Evolutionary conservation across 1,284 basidiomycete genomes (phyloP), one percentile per base, ranked within the genome.

Genomic region (Ganoderma lucidum): DNA sequence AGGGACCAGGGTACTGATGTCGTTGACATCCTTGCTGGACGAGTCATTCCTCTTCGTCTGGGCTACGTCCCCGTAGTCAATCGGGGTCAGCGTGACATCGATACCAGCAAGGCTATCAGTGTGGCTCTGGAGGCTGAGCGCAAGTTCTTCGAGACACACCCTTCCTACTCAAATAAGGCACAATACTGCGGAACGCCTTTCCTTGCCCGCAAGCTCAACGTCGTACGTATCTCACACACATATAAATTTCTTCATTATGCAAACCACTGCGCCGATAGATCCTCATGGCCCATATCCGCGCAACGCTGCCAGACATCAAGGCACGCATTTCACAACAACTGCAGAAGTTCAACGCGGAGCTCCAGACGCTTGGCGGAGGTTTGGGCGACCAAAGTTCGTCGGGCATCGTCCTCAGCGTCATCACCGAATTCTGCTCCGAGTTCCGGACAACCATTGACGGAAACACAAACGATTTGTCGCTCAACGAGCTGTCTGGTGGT

Each of bases 21-120:
- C 48, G 96, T 99, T 55, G 97, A 99, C 80, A 99, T 99, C 80
- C 90, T 99, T 55, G 97, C 97, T 39, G 97, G 97, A n/a, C 91
- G 97, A 66, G 86, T 95, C 75, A 98, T 99, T 78, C 97, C 97
- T 61, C 87, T 99, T 45, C 92, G 97, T 67, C 84, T 99, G 59
- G 97, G 97, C 63, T 99, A 99, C 78, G 97, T 99, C 4, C 97
- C 97, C 19, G 97, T 99, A 14, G 93, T 99, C 78, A 99, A 99
- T 82, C 92, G 97, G 81, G 97, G 97, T 56, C 97, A 99, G 80
- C 90, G 96, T 45, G 97, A 99, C 82, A 99, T 99, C 74, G 97
- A 99, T 74, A 84, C 86, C 55, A 90, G 90, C 74, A 97, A 96
- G 80, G 83, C 93, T 12, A 99, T 99, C 78, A 83, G 83, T 45